Conservation (phyloP, 257 asterid species). For the Gentiana macrophylla region DNA sequence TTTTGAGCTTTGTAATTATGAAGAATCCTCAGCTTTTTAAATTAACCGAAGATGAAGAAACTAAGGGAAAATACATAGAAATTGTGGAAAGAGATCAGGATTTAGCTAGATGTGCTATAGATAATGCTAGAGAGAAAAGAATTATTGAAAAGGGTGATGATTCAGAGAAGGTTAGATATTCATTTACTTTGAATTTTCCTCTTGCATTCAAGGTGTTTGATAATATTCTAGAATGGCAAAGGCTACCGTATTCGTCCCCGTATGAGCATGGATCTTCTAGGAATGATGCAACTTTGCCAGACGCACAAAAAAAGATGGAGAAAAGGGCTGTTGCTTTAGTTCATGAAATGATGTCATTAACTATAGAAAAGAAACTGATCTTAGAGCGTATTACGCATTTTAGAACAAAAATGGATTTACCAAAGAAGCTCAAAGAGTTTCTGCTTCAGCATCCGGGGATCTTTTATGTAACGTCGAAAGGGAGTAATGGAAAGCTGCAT, state of each 20-base stretch:
- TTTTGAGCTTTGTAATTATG: constrained; percentile 57
- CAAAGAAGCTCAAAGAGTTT: constrained; percentile 78
- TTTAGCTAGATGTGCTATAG: constrained; percentile 58
- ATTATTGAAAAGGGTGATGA: constrained; percentile 41
- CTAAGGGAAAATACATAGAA: constrained; percentile 69
- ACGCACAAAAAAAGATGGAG: constrained; percentile 88
- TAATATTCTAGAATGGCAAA: constrained; percentile 92
- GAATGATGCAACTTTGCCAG: constrained; percentile 69
- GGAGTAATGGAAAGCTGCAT: constrained; percentile 74
- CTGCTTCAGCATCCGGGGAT: constrained; percentile 86
- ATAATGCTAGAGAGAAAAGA: constrained; percentile 53
- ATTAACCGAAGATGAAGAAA: constrained; percentile 68
- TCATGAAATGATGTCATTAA: constrained; percentile 56
- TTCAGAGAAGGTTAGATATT: constrained; percentile 69
- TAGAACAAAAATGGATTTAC: constrained; percentile 62
- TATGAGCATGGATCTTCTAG: constrained; percentile 54
- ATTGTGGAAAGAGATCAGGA: constrained; percentile 44
- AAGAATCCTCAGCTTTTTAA: constrained; percentile 58
- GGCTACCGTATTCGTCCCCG: constrained; percentile 88
- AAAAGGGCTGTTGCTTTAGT: constrained; percentile 76
- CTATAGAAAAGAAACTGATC: constrained; percentile 68
- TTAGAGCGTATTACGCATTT: constrained; percentile 80
- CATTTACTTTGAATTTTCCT: constrained; percentile 69
- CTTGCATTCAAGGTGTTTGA: constrained; percentile 78
- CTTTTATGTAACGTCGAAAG: constrained; percentile 72